These are phyloP conservation scores for Phycomyces nitens DNA, from an alignment of 192 early-diverging fungal species.

Conservation along the genomic window DNA sequence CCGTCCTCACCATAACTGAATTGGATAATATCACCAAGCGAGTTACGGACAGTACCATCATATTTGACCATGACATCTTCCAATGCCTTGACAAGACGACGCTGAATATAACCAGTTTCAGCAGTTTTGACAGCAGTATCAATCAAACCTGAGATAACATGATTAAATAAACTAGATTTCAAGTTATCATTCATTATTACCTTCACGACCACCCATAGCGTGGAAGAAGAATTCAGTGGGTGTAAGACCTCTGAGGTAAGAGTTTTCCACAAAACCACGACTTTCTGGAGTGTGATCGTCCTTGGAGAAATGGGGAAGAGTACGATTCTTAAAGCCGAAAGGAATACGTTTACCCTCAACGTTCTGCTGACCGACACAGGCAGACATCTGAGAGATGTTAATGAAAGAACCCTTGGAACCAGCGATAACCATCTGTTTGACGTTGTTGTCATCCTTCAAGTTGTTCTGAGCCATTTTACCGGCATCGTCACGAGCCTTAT, in stretches of 20 bases:
- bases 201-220: slow-evolving; percentile 99
- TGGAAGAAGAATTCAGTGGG: slow-evolving; percentile 99
- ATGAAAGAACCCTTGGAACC: slow-evolving; percentile 96
- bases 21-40: slow-evolving; percentile 89
- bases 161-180: not conserved
- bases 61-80: slow-evolving; percentile 98
- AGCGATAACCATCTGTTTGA: slow-evolving; percentile 92
- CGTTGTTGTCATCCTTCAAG: slow-evolving; percentile 91
- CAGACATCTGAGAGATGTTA: slow-evolving; percentile 97
- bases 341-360: slow-evolving; percentile 99
- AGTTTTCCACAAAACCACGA: slow-evolving; percentile 88
- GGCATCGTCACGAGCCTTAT: slow-evolving; percentile 87
- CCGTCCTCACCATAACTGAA: slow-evolving; percentile 99
- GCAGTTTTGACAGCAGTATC: slow-evolving; percentile 99
- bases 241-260: slow-evolving; percentile 86
- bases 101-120: slow-evolving; percentile 99
- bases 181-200: slow-evolving; percentile 25
- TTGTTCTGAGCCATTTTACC: slow-evolving; percentile 80
- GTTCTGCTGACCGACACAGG: slow-evolving; percentile 99
- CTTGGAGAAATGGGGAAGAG: slow-evolving; percentile 96
- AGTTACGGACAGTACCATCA: slow-evolving; percentile 95
- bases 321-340: slow-evolving; percentile 91
- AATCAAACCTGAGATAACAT: slow-evolving; percentile 66
- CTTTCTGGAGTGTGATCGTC: slow-evolving; percentile 93
- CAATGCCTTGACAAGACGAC: slow-evolving; percentile 94